Conservation (phyloP, 306 rosid genomes). For the Malus sieversii region DNA sequence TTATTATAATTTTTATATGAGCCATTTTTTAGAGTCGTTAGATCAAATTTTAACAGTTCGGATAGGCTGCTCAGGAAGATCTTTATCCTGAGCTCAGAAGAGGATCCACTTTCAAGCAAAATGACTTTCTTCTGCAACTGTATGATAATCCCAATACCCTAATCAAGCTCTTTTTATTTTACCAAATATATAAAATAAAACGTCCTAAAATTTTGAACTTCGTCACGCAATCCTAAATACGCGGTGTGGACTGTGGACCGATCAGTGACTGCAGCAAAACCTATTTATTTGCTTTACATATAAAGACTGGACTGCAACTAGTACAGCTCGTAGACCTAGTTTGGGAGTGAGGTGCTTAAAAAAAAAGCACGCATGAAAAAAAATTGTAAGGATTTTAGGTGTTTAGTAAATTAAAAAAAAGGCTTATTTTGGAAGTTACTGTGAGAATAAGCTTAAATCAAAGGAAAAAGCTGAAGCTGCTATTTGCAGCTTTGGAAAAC, state of each 20-base stretch:
- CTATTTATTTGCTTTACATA: neutral
- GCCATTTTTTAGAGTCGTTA: rapidly evolving
- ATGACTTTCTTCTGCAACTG: neutral
- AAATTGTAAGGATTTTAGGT: no score
- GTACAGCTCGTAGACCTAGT: slow-evolving; percentile 52
- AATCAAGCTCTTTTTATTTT: neutral
- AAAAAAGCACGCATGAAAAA: no score
- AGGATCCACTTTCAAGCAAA: neutral
- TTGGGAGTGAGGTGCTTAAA: no score
- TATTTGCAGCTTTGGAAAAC: no score
- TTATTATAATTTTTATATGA: no score
- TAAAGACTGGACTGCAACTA: neutral
- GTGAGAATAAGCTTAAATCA: no score
- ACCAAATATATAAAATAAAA: neutral
- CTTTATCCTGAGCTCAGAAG: no score
- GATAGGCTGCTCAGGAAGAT: no score
- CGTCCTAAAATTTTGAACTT: neutral
- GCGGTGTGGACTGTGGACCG: neutral
- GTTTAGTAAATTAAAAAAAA: no score
- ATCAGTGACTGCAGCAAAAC: neutral
- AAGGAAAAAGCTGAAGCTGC: no score
- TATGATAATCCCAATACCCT: neutral
- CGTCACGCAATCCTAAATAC: neutral
- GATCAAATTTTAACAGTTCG: no score
- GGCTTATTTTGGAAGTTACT: no score